phyloP scores from a whole-genome alignment of 163 green algal genomes.

The Chlamydomonas reinhardtii region DNA sequence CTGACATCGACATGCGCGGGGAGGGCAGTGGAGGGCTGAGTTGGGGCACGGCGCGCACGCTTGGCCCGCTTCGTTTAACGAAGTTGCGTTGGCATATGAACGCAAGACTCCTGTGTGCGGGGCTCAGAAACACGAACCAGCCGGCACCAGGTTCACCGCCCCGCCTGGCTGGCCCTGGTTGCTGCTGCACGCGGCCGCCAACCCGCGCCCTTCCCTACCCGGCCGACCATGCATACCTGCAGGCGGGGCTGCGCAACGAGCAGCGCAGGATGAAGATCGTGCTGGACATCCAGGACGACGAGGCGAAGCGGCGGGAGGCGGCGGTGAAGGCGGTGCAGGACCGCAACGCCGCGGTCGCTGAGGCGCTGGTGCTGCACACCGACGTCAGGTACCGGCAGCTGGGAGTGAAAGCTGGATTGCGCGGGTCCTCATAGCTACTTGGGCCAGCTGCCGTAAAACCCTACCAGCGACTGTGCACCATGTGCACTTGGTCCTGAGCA shows the following conservation, averaged over 20 bases:
- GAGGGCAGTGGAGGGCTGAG: not conserved
- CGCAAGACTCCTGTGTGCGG: too few relatives aligned
- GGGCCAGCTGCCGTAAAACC: not conserved
- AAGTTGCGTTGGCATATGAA: too few relatives aligned
- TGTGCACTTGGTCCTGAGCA: too few relatives aligned
- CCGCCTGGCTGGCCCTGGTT: too few relatives aligned
- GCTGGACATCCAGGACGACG: not conserved
- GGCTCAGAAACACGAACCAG: too few relatives aligned
- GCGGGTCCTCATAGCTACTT: too few relatives aligned
- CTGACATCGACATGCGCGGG: not conserved
- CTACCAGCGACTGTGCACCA: too few relatives aligned
- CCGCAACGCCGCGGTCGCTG: not conserved
- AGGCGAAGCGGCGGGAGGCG: not conserved
- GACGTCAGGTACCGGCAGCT: not conserved
- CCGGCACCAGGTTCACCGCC: too few relatives aligned
- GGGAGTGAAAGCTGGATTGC: too few relatives aligned
- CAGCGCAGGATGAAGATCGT: constrained; percentile 16
- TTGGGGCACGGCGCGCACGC: too few relatives aligned
- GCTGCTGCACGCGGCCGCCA: too few relatives aligned
- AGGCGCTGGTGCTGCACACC: constrained; percentile 31
- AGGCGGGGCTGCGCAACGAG: not conserved
- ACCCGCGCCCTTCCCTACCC: not conserved
- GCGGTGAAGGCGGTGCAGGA: not conserved
- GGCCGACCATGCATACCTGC: too few relatives aligned
- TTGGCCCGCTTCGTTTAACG: not conserved